Evolutionary conservation across 192 early-diverging fungal species (phyloP).

Genomic region (Coemansia sp.): DNA sequence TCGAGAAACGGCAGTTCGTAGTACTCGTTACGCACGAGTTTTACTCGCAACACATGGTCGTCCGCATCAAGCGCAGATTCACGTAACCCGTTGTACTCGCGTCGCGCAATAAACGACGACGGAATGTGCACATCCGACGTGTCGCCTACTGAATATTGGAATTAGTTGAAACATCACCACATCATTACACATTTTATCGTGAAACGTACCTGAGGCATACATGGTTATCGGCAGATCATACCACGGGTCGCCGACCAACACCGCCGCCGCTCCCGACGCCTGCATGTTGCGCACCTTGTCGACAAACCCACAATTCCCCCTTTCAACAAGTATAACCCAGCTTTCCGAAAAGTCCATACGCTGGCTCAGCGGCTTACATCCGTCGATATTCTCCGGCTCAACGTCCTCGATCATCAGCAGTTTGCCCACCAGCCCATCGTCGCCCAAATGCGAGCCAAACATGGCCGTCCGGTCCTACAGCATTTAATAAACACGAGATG

Average conservation of each 20-base stretch:
- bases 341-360: slow-evolving; percentile 40
- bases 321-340: slow-evolving; percentile 85
- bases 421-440: slow-evolving; percentile 68
- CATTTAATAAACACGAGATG: no score
- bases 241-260: slow-evolving; percentile 83
- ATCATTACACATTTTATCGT: no score
- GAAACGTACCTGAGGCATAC: slow-evolving; percentile 64
- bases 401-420: slow-evolving; percentile 62
- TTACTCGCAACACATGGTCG: slow-evolving; percentile 23
- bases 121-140: slow-evolving; percentile 86
- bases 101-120: slow-evolving; percentile 78
- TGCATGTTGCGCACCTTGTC: slow-evolving; percentile 93
- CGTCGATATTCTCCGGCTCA: slow-evolving; percentile 58
- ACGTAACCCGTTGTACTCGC: slow-evolving; percentile 64
- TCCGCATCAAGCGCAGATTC: slow-evolving; percentile 22
- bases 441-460: slow-evolving; percentile 77
- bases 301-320: slow-evolving; percentile 86
- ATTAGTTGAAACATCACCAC: slow-evolving; percentile 8
- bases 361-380: slow-evolving; percentile 58
- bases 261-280: slow-evolving; percentile 74
- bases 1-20: slow-evolving; percentile 71
- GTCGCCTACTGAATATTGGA: slow-evolving; percentile 58
- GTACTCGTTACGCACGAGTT: slow-evolving; percentile 53
- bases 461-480: slow-evolving; percentile 73
- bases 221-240: slow-evolving; percentile 82